Base-by-base conservation (phyloP, 495 filamentous ascomycete species). In the Lophium mytilinum region DNA sequence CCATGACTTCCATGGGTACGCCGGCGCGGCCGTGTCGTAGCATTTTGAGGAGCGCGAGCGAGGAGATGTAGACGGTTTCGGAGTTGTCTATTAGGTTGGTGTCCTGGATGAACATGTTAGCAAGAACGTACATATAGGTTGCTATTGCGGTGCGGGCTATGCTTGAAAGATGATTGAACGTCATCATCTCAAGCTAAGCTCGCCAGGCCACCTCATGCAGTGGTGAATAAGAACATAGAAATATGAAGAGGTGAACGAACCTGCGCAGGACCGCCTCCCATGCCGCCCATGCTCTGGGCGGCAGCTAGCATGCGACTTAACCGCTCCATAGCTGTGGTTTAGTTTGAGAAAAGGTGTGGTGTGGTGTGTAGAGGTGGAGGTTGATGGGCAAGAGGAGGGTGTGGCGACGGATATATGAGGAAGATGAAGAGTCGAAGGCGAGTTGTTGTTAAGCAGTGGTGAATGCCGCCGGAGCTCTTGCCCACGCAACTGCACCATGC, bases 1-100 rank as follows among this genome's bases (percentile, higher is more conserved):
- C 93, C 93, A 98, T 98, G 68, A 98, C 93, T 80, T 98, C 93
- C 93, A 98, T 98, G 30, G 93, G 93, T 52, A 98, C 93, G 74
- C 93, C 93, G 50, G 93, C 93, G 64, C 93, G 85, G 64, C 93
- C 93, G 71, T 98, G 93, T 68, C 92, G 84, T 64, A 98, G 78
- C 93, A 98, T 98, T 80, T 98, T 98, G 65, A 98, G 79, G 37
- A 98, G 81, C 60, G 93, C 93, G 60, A 98, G 81, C 34, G 93
- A 98, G 24, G 93, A 98, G 68, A 98, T 96, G 75, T 98, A 95
- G 65, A 98, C 93, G 53, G 94, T 98, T 78, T 98, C 93, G 63
- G 93, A 96, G 76, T 98, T 98, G 74, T 98, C 93, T 68, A 97
- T 90, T 42, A 97, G 78, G 68, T 83, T 88, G 14, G 87, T 90